These are phyloP conservation scores for Coffea eugenioides DNA, from an alignment of 257 asterid species.

Conservation along the genomic window DNA sequence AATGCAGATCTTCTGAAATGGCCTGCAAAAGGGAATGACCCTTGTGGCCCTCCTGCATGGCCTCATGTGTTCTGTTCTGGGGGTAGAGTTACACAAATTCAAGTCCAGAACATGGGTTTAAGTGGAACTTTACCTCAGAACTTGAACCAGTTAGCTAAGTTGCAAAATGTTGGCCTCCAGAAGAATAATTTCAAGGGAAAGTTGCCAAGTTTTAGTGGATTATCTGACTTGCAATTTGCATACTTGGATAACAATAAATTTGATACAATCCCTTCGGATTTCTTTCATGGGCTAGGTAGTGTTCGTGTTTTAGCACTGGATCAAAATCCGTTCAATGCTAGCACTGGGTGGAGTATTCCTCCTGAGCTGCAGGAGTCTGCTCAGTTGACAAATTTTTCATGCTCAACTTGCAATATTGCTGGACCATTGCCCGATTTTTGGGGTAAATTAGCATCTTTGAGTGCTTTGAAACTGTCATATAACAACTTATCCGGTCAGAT, in stretches of 20 bases:
- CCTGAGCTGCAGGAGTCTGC: slow-evolving; percentile 47
- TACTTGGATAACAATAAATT: slow-evolving; percentile 61
- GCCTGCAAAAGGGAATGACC: slow-evolving; percentile 65
- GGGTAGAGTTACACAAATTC: slow-evolving; percentile 80
- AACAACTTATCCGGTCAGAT: slow-evolving; percentile 53
- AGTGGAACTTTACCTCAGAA: slow-evolving; percentile 70
- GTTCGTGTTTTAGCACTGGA: slow-evolving; percentile 66
- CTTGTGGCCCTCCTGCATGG: slow-evolving; percentile 88
- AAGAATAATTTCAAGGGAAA: slow-evolving; percentile 55
- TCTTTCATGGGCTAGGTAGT: slow-evolving; percentile 59
- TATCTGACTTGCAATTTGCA: slow-evolving; percentile 58
- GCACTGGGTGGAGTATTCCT: slow-evolving; percentile 67
- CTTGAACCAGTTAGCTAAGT: slow-evolving; percentile 52
- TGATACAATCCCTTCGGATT: slow-evolving; percentile 62
- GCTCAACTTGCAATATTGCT: slow-evolving; percentile 56
- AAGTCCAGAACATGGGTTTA: slow-evolving; percentile 63
- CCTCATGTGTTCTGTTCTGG: slow-evolving; percentile 63
- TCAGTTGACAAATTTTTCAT: slow-evolving; percentile 72
- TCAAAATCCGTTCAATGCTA: slow-evolving; percentile 60
- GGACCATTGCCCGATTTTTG: slow-evolving; percentile 71
- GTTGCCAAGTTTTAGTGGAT: slow-evolving; percentile 67
- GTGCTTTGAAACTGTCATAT: slow-evolving; percentile 43
- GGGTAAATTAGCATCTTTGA: slow-evolving; percentile 60
- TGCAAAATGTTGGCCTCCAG: slow-evolving; percentile 70
- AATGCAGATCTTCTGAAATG: slow-evolving; percentile 69